Conservation (phyloP, 768 basidiomycete genomes). For the Trametes sanguinea region DNA sequence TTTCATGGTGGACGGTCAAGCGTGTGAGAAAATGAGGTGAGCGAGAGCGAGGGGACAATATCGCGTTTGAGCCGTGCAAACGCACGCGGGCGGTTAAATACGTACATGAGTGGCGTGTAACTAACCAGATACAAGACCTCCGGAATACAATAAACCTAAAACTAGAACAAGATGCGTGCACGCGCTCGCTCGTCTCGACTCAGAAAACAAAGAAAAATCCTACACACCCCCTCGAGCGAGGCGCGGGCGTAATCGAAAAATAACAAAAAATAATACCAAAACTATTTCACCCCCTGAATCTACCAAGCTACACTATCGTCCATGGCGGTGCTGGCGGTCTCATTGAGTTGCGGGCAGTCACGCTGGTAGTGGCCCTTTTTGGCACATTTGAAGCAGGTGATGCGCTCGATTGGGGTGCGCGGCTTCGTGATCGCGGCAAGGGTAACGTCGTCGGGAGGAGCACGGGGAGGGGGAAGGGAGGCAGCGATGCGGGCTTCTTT, state of each 20-base stretch:
- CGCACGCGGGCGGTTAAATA: not conserved
- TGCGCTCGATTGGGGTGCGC: conserved; percentile 11
- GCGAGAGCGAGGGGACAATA: not conserved
- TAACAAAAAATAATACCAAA: not conserved
- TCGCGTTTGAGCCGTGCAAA: conserved; percentile 1
- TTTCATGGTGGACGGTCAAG: too few relatives aligned
- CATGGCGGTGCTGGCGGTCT: not conserved
- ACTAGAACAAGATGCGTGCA: too few relatives aligned
- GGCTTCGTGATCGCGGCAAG: conserved; percentile 7
- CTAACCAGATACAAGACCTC: too few relatives aligned
- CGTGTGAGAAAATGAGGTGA: too few relatives aligned
- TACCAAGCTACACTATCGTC: not conserved
- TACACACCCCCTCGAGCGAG: not conserved
- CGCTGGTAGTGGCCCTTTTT: conserved; percentile 24
- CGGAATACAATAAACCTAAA: too few relatives aligned
- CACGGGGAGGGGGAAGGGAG: not conserved
- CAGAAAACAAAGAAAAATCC: too few relatives aligned
- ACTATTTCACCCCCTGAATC: not conserved
- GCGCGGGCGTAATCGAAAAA: not conserved
- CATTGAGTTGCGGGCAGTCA: not conserved
- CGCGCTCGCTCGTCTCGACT: too few relatives aligned
- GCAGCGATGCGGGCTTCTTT: not conserved
- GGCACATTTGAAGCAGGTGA: conserved; percentile 33
- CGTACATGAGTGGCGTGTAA: not conserved
- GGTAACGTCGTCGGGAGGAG: not conserved